Base-by-base conservation (phyloP, 2,329 filamentous ascomycete genomes). In the Fusarium sp. region DNA sequence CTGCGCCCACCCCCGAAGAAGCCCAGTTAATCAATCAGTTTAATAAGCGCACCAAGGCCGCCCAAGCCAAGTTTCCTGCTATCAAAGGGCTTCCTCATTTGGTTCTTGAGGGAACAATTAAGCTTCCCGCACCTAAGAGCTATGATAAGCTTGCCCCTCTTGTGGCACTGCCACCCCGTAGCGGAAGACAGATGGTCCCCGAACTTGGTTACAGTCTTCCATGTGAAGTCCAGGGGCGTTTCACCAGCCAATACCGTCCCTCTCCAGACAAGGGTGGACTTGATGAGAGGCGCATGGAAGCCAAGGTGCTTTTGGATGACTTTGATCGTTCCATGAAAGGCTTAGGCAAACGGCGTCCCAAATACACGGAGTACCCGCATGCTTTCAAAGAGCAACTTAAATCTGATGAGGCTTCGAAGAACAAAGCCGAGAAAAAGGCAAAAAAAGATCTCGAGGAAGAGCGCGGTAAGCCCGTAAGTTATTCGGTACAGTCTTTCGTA, bases 351-450 rank as follows among this genome's bases (percentile, higher is more conserved):
- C 80, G 83, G 28, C 81, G 84, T 26, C 84, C 84, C 5, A 86
- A 86, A 65, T 86, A 86, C 63, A 85, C 84, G 8, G 84, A 86
- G 61, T 86, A 86, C 73, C 84, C 84, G 28, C 83, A 85, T 75
- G 81, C 83, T 18, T 85, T 86, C 65, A 85, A 86, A 64, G 84
- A 86, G 66, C 84, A 85, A 69, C 80, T 86, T 18, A 85, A 85
- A 62, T 82, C 84, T 9, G 84, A 86, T 42, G 84, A 86, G 64
- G 83, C 84, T 11, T 79, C 80, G 4, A 86, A 83, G 66, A 85
- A 85, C 70, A 87, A 86, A 70, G 83, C 83, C 5, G 85, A 84
- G 66, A 84, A 84, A 66, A 85, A 83, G 67, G 84, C 83, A n/a
- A 83, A 83, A 63, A 85, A 84, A 68, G 82, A 85, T 47, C 66